These are phyloP conservation scores for Alternaria burnsii DNA, from an alignment of 2,329 filamentous ascomycete species.

Conservation along the genomic window DNA sequence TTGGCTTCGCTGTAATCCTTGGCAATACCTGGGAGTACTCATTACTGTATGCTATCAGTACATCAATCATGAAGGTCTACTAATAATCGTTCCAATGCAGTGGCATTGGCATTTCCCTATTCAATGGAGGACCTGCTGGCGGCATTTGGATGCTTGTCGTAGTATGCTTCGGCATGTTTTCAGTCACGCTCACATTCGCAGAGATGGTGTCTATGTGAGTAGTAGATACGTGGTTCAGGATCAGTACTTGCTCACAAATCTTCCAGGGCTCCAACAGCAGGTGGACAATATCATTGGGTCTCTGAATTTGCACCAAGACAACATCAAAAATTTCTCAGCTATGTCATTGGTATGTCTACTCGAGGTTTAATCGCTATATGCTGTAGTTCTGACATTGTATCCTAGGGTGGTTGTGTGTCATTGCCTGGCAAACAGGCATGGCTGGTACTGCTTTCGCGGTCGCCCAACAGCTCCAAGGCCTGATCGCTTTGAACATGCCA, in stretches of 20 bases:
- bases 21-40: conserved; percentile 26
- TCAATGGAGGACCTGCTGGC: conserved; percentile 19
- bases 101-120: conserved; percentile 11
- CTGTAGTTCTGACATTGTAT: neutral
- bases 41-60: conserved; percentile 15
- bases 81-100: neutral
- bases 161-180: conserved; percentile 29
- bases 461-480: conserved; percentile 32
- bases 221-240: neutral
- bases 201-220: conserved; percentile 46
- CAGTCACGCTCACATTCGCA: conserved; percentile 33
- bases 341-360: conserved; percentile 45
- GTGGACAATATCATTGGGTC: neutral
- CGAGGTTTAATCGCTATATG: neutral
- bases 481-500: conserved; percentile 47
- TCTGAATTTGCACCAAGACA: neutral
- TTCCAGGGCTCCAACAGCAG: conserved; percentile 10
- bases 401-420: conserved; percentile 50
- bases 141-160: conserved; percentile 38
- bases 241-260: neutral
- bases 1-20: conserved; percentile 22
- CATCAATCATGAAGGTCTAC: neutral
- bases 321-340: conserved; percentile 33
- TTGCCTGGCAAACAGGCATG: conserved; percentile 49
- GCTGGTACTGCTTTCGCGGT: conserved; percentile 35